Conservation (phyloP, 164 flowering plant species). For the Amborella trichopoda region DNA sequence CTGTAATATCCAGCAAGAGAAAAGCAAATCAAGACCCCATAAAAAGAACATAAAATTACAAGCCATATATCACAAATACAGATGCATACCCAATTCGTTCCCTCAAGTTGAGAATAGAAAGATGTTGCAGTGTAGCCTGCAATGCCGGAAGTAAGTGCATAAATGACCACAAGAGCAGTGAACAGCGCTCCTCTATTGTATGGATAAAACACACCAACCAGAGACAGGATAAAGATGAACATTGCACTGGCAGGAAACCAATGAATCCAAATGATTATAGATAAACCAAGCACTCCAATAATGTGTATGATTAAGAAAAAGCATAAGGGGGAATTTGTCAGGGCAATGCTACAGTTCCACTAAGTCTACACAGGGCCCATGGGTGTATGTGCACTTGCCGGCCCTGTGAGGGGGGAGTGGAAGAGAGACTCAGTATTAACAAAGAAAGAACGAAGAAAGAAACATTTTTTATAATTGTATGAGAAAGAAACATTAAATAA, state of each 20-base stretch:
- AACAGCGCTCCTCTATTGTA: slow-evolving; percentile 33
- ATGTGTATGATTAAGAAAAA: no score
- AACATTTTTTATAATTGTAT: no score
- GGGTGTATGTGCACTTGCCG: no score
- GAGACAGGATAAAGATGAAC: slow-evolving; percentile 26
- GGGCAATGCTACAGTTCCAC: no score
- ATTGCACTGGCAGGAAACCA: slow-evolving; percentile 15
- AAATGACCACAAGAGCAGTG: slow-evolving; percentile 30
- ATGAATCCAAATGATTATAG: not conserved
- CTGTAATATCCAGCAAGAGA: slow-evolving; percentile 8
- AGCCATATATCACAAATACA: not conserved
- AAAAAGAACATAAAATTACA: not conserved
- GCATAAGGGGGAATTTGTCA: no score
- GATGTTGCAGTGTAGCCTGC: slow-evolving; percentile 34
- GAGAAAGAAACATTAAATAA: slow-evolving; percentile 1
- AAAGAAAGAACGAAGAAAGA: no score
- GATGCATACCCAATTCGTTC: slow-evolving; percentile 24
- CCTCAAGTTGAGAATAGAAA: slow-evolving; percentile 34
- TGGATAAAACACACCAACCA: slow-evolving; percentile 33
- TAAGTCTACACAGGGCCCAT: no score
- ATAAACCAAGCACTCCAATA: no score
- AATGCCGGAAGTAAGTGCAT: slow-evolving; percentile 30
- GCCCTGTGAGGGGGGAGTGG: no score
- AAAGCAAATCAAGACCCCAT: not conserved
- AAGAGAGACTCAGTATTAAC: no score